Conservation (phyloP, 106 monocot genomes). For the Amphibolis antarctica region DNA sequence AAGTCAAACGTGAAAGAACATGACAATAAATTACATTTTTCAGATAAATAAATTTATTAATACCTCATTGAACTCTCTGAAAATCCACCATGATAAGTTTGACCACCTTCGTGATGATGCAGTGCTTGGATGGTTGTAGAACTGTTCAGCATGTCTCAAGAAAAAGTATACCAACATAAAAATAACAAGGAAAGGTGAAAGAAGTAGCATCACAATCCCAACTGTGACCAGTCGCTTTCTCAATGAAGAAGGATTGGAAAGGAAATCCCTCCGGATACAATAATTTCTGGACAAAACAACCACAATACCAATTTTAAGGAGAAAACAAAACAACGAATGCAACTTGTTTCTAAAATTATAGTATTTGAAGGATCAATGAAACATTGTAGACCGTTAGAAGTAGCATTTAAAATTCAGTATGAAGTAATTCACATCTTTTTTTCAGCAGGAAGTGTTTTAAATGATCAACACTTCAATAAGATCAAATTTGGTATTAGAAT, state of each 20-base stretch:
- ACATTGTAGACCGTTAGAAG: neutral
- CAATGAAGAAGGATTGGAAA: conserved; percentile 57
- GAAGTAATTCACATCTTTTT: neutral
- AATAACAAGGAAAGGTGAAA: conserved; percentile 87
- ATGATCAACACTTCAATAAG: neutral
- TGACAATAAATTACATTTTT: neutral
- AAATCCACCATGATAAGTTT: conserved; percentile 91
- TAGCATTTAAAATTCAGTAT: neutral
- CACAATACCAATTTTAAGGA: neutral
- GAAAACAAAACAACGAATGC: neutral
- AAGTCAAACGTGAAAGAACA: neutral
- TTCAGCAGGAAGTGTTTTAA: neutral
- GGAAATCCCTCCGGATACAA: conserved; percentile 67
- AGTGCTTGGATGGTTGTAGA: conserved; percentile 92
- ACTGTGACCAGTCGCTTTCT: conserved; percentile 57
- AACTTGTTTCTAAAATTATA: neutral
- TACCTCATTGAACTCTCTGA: conserved; percentile 99
- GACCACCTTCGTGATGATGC: conserved; percentile 96
- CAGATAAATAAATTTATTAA: neutral
- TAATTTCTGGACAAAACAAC: conserved; percentile 58
- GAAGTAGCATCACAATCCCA: conserved; percentile 66
- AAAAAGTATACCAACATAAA: conserved; percentile 93
- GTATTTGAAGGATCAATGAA: neutral
- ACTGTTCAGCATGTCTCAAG: conserved; percentile 87
- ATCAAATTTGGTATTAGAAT: neutral